Conservation (phyloP, 2,329 filamentous ascomycete species). For the Calonectria ilicicola region DNA sequence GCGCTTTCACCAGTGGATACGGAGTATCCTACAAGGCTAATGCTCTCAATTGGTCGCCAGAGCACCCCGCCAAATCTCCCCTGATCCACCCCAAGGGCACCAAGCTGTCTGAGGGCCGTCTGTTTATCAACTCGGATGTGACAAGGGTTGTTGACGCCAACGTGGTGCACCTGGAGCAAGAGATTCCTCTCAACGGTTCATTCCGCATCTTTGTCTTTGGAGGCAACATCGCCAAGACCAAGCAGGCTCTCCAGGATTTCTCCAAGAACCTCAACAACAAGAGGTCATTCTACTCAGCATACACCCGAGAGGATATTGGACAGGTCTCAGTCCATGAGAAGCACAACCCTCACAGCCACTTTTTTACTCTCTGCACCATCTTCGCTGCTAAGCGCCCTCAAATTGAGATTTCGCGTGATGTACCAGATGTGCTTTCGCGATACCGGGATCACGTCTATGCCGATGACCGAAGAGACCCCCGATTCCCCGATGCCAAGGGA, state of each 20-base stretch:
- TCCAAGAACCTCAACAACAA: slow-evolving; percentile 72
- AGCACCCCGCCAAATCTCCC: slow-evolving; percentile 77
- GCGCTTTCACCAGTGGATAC: slow-evolving; percentile 93
- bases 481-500: slow-evolving; percentile 76
- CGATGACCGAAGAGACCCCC: slow-evolving; percentile 81
- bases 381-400: slow-evolving; percentile 75
- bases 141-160: slow-evolving; percentile 91
- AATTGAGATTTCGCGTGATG: slow-evolving; percentile 79
- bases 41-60: slow-evolving; percentile 82
- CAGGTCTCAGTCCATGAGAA: slow-evolving; percentile 80
- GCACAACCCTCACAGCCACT: slow-evolving; percentile 85
- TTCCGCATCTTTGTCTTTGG: slow-evolving; percentile 90
- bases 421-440: slow-evolving; percentile 77
- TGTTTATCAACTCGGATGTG: slow-evolving; percentile 83
- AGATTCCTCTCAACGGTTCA: slow-evolving; percentile 87
- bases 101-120: slow-evolving; percentile 78
- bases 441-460: slow-evolving; percentile 89
- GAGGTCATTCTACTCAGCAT: slow-evolving; percentile 78
- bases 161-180: slow-evolving; percentile 89
- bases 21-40: slow-evolving; percentile 89
- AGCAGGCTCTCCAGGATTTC: slow-evolving; percentile 77
- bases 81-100: slow-evolving; percentile 75
- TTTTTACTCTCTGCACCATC: slow-evolving; percentile 84
- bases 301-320: slow-evolving; percentile 70
- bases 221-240: slow-evolving; percentile 72